Conservation (phyloP, 257 asterid genomes). For the Phtheirospermum japonicum region DNA sequence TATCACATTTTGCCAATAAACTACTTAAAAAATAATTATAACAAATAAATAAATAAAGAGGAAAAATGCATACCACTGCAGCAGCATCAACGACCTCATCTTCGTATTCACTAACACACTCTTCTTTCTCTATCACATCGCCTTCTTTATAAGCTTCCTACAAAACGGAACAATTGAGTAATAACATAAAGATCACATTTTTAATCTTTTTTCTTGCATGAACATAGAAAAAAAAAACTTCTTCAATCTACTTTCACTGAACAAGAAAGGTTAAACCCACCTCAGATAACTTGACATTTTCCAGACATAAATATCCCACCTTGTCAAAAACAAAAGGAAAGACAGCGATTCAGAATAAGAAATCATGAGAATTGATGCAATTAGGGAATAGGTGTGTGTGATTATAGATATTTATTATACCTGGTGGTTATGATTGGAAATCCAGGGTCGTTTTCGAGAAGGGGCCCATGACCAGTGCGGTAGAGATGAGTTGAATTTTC, state of each 20-base stretch:
- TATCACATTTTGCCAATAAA: background rate
- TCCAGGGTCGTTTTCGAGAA: constrained; percentile 46
- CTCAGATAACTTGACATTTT: constrained; percentile 42
- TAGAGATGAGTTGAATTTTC: constrained; percentile 48
- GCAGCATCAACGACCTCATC: constrained; percentile 47
- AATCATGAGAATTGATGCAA: constrained; percentile 9
- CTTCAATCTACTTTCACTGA: background rate
- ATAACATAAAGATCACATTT: background rate
- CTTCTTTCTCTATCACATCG: constrained; percentile 38
- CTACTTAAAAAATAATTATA: background rate
- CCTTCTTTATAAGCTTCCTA: constrained; percentile 38
- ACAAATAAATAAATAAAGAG: background rate
- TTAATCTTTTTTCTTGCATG: background rate
- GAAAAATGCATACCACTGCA: constrained; percentile 37
- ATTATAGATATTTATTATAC: constrained; percentile 24
- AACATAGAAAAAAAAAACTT: background rate
- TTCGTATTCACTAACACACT: constrained; percentile 36
- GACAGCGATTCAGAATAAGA: background rate
- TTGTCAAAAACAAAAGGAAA: constrained; percentile 11
- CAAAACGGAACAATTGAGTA: constrained; percentile 11
- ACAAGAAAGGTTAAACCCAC: constrained; percentile 34
- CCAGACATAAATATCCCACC: constrained; percentile 72
- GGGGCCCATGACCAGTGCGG: constrained; percentile 74
- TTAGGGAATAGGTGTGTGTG: background rate
- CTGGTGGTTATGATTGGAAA: constrained; percentile 26